Conservation (phyloP, 1,284 basidiomycete species). For the Leccinum pachyderme region DNA sequence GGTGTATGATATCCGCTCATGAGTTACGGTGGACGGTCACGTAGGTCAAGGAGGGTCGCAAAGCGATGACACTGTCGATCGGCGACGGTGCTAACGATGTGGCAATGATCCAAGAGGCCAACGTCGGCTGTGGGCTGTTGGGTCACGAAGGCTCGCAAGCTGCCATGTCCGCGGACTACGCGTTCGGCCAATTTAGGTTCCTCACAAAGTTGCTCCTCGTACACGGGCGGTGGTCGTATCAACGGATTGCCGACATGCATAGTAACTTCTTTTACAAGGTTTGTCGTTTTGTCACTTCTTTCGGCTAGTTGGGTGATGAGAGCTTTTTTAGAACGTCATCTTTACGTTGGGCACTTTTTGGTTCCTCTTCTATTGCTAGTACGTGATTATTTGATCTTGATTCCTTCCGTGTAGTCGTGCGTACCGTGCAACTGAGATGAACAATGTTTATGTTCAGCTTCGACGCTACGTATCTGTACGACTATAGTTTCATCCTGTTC, state of each 20-base stretch:
- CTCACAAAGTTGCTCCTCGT: slow-evolving; percentile 91
- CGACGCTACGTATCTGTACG: slow-evolving; percentile 93
- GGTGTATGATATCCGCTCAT: slow-evolving; percentile 2
- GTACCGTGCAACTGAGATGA: slow-evolving; percentile 7
- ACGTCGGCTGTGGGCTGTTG: slow-evolving; percentile 92
- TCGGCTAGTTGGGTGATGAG: not conserved
- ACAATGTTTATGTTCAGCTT: slow-evolving; percentile 53
- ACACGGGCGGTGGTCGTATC: slow-evolving; percentile 96
- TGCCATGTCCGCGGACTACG: slow-evolving; percentile 98
- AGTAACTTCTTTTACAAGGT: slow-evolving; percentile 99
- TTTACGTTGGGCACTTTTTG: slow-evolving; percentile 95
- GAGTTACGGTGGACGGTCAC: not conserved
- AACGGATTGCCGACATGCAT: slow-evolving; percentile 96
- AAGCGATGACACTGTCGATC: slow-evolving; percentile 96
- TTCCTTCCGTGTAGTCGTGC: not conserved
- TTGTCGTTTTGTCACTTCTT: not conserved
- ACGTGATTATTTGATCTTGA: slow-evolving; percentile 21
- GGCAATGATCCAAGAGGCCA: slow-evolving; percentile 98
- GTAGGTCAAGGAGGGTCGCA: slow-evolving; percentile 90
- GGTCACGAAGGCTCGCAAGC: slow-evolving; percentile 97
- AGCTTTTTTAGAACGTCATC: slow-evolving; percentile 66
- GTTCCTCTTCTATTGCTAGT: slow-evolving; percentile 89
- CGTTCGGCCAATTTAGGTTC: slow-evolving; percentile 96
- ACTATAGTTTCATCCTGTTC: slow-evolving; percentile 91
- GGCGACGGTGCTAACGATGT: slow-evolving; percentile 97